These are phyloP conservation scores for Pisolithus orientalis DNA, from an alignment of 768 basidiomycete species.

Conservation along the genomic window DNA sequence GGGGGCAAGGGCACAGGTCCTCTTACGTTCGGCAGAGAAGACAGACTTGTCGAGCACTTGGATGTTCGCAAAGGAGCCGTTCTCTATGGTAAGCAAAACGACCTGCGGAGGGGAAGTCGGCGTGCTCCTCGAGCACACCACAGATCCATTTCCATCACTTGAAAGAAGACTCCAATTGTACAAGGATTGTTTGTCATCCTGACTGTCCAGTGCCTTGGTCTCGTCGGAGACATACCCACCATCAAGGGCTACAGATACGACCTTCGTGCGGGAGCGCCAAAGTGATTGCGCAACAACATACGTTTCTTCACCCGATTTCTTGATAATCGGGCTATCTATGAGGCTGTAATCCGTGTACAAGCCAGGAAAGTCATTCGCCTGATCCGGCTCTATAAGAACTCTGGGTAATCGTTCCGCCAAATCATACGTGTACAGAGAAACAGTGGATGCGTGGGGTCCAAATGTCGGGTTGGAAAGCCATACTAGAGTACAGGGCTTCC, in stretches of 20 bases:
- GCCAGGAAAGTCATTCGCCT: slow-evolving; percentile 48
- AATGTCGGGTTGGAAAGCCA: slow-evolving; percentile 53
- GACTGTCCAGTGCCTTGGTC: slow-evolving; percentile 5
- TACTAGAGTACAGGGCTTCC: slow-evolving; percentile 28
- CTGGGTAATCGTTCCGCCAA: slow-evolving; percentile 16
- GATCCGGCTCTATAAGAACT: slow-evolving; percentile 37
- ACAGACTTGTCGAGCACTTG: slow-evolving; percentile 37
- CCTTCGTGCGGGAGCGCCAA: slow-evolving; percentile 48
- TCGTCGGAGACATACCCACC: slow-evolving; percentile 36
- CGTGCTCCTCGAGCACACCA: slow-evolving; percentile 48
- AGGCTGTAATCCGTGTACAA: slow-evolving; percentile 51
- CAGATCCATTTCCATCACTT: slow-evolving; percentile 36
- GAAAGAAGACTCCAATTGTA: slow-evolving; percentile 52
- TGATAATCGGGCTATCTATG: slow-evolving; percentile 36
- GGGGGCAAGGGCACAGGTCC: not conserved
- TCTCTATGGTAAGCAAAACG: slow-evolving; percentile 37
- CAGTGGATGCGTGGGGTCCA: slow-evolving; percentile 55
- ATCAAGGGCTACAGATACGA: slow-evolving; percentile 40
- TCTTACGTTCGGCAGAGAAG: slow-evolving; percentile 37
- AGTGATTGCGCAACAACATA: slow-evolving; percentile 37
- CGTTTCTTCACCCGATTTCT: slow-evolving; percentile 1
- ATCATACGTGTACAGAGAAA: slow-evolving; percentile 41
- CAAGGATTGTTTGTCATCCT: slow-evolving; percentile 12
- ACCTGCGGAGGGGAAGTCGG: slow-evolving; percentile 42
- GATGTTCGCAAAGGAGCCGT: slow-evolving; percentile 22